Conservation (phyloP, 768 basidiomycete genomes). For the Strobilomyces confusus region DNA sequence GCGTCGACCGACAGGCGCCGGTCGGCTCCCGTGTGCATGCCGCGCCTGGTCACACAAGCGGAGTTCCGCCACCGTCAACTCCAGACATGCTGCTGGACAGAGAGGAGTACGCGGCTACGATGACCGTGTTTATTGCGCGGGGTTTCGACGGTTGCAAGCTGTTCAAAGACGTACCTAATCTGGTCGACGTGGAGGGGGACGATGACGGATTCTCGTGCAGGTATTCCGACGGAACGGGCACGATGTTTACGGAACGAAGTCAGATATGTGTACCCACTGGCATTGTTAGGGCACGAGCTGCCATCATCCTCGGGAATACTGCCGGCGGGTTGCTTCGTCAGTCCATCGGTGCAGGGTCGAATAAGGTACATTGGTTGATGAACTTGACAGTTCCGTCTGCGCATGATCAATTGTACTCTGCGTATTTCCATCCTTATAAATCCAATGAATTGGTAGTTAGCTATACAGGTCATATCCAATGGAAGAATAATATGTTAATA, state of each 20-base stretch:
- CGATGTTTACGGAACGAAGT: neutral
- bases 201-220: slow-evolving; percentile 7
- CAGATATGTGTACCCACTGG: too few species aligned
- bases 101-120: slow-evolving; percentile 2
- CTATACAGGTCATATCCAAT: slow-evolving; percentile 6
- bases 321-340: neutral
- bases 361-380: slow-evolving; percentile 2
- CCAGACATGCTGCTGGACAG: neutral
- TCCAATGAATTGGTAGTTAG: neutral
- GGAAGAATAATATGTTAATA: slow-evolving; percentile 15
- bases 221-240: slow-evolving; percentile 5
- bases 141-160: slow-evolving; percentile 9
- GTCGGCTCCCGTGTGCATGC: slow-evolving; percentile 1
- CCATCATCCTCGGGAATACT: neutral
- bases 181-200: slow-evolving; percentile 5
- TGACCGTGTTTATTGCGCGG: slow-evolving; percentile 10
- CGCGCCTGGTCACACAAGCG: slow-evolving; percentile 2
- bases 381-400: neutral
- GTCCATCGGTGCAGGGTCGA: slow-evolving; percentile 12
- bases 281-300: too few species aligned
- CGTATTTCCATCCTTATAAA: too few species aligned
- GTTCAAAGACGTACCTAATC: neutral
- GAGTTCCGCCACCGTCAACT: neutral
- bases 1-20: neutral
- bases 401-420: too few species aligned